Conservation (phyloP, 202 grass and related monocot species). For the Setaria italica region DNA sequence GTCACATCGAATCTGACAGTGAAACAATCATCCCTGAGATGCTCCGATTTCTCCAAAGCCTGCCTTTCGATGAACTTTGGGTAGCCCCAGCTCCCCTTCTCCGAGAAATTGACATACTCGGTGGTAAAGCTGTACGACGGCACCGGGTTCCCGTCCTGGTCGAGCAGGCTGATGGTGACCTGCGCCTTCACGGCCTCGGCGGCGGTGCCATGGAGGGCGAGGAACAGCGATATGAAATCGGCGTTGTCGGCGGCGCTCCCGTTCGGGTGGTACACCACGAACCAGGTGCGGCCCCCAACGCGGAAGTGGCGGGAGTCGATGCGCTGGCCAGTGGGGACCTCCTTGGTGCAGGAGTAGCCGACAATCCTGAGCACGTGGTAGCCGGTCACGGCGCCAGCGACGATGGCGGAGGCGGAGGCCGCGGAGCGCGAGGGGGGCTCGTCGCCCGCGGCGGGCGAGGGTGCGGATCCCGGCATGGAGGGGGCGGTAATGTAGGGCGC, state of each 20-base stretch:
- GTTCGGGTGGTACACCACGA: not conserved
- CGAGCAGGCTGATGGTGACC: not conserved
- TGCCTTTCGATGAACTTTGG: not conserved
- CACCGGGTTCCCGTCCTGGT: not conserved
- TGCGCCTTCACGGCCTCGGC: not conserved
- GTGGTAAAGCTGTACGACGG: not conserved
- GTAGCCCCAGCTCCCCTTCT: not conserved
- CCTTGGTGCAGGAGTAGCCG: not conserved
- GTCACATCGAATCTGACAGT: not conserved
- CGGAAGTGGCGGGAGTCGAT: not conserved
- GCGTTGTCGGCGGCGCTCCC: not conserved
- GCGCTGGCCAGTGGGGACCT: not conserved
- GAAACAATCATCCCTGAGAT: not conserved
- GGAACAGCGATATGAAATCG: not conserved
- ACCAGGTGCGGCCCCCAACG: not conserved
- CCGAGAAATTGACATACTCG: not conserved
- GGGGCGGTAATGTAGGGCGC: not conserved
- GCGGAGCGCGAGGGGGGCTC: not conserved
- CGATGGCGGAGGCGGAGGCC: not conserved
- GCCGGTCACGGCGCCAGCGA: not conserved
- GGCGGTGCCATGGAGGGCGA: not conserved
- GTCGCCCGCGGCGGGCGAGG: not conserved
- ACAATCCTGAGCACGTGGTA: constrained; percentile 19
- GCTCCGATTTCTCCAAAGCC: not conserved
- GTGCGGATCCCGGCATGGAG: not conserved